Evolutionary conservation across 495 filamentous ascomycete genomes (phyloP).

Genomic region (Niebla homalea): DNA sequence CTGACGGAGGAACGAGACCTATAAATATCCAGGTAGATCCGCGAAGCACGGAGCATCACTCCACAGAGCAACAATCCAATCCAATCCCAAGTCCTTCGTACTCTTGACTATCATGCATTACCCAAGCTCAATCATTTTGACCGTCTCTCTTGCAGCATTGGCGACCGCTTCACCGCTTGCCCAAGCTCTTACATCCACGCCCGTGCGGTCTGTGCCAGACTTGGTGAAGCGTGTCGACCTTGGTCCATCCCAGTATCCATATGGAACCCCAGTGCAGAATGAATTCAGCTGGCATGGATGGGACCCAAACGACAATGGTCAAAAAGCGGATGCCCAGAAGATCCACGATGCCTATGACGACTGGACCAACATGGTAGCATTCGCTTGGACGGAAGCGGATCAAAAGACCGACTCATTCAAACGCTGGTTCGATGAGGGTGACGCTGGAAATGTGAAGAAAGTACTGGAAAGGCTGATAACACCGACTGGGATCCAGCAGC

Average conservation of each 20-base stretch:
- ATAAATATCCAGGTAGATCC: too few species aligned
- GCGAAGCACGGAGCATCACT: too few species aligned
- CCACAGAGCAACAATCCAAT: too few species aligned
- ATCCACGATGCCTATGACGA: constrained; percentile 2
- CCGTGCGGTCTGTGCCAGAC: not conserved
- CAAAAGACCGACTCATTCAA: constrained; percentile 2
- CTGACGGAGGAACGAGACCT: too few species aligned
- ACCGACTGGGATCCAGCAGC: not conserved
- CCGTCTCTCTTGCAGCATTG: too few species aligned
- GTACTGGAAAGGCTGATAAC: not conserved
- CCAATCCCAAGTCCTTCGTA: too few species aligned
- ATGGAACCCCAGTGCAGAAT: not conserved
- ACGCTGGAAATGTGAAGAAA: constrained; percentile 1
- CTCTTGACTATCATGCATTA: too few species aligned
- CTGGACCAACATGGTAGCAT: not conserved
- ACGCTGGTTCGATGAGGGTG: constrained; percentile 3
- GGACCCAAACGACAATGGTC: not conserved
- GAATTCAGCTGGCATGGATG: not conserved
- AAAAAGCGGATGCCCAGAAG: constrained; percentile 1
- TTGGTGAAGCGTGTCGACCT: not conserved
- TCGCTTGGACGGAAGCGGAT: constrained; percentile 2
- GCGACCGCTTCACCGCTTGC: not conserved
- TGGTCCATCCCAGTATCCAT: not conserved
- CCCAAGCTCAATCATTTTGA: too few species aligned
- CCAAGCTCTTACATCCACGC: not conserved